A percentile compares a stretch with the other conserved stretches of the same genome.
phyloP scores from a whole-genome alignment of 1,139 yeast genomes.

The Saccharomycopsis phalli region DNA sequence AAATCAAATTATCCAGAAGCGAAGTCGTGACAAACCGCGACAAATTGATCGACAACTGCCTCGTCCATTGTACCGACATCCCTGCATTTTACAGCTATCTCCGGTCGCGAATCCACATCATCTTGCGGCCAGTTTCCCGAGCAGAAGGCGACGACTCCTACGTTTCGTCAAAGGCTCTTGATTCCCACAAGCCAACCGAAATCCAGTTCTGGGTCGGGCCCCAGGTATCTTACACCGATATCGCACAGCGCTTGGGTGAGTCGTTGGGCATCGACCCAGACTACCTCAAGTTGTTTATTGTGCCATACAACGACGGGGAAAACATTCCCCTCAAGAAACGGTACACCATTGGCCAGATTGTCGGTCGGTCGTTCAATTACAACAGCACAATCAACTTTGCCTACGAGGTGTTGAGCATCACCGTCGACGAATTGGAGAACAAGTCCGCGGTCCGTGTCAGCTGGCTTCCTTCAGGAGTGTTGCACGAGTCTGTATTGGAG shows the following conservation, averaged over 20 bases:
- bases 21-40: conserved; percentile 15
- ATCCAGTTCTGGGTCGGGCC: conserved; percentile 68
- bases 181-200: conserved; percentile 23
- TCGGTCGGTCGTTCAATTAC: conserved; percentile 5
- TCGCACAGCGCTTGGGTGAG: conserved; percentile 52
- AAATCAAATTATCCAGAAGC: not conserved
- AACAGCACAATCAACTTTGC: conserved; percentile 35
- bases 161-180: conserved; percentile 22
- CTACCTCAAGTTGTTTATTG: conserved; percentile 55
- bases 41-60: conserved; percentile 15
- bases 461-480: conserved; percentile 55
- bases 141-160: conserved; percentile 46
- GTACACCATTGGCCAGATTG: conserved; percentile 3
- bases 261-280: conserved; percentile 48
- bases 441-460: conserved; percentile 54
- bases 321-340: conserved; percentile 30
- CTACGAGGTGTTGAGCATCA: conserved; percentile 69
- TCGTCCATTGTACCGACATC: conserved; percentile 1
- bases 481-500: conserved; percentile 61
- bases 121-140: conserved; percentile 40
- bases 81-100: conserved; percentile 54
- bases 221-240: conserved; percentile 45
- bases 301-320: conserved; percentile 41
- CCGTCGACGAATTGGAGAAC: conserved; percentile 68
- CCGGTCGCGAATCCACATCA: conserved; percentile 56